These are phyloP conservation scores for Mycena polygramma DNA, from an alignment of 768 basidiomycete genomes.

Conservation along the genomic window DNA sequence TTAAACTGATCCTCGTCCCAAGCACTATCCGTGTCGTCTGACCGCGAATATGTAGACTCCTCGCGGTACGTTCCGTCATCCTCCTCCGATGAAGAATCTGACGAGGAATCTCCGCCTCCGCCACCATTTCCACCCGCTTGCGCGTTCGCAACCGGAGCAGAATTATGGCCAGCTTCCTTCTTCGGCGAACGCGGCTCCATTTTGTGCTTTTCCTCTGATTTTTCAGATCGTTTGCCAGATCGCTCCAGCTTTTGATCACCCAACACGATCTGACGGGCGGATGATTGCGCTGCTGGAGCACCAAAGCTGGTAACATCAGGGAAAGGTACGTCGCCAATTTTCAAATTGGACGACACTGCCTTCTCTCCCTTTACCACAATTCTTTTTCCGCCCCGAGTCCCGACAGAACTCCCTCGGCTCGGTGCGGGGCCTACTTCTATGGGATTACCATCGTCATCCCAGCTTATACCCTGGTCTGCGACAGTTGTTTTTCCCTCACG, in stretches of 20 bases:
- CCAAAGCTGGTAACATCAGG: no score
- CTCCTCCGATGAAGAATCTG: not conserved
- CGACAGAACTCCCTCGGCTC: not conserved
- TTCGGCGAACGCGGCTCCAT: no score
- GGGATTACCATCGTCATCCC: not conserved
- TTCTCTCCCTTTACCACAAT: not conserved
- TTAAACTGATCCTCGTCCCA: not conserved
- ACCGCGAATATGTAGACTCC: not conserved
- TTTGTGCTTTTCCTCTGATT: no score
- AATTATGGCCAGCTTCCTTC: no score
- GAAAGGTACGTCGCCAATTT: no score
- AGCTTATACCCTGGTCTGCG: not conserved
- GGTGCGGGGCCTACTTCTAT: not conserved
- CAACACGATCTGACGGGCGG: no score
- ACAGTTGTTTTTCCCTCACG: not conserved
- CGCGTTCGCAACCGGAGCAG: no score
- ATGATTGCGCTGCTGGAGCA: not conserved
- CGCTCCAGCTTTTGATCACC: no score
- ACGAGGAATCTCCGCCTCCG: not conserved
- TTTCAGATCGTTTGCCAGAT: not conserved
- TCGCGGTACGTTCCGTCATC: not conserved
- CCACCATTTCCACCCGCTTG: not conserved
- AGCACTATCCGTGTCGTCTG: not conserved
- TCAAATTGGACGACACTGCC: not conserved
- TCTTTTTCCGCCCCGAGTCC: not conserved